Conservation (phyloP, 305 asterid species). For the Caryopteris hybrid region DNA sequence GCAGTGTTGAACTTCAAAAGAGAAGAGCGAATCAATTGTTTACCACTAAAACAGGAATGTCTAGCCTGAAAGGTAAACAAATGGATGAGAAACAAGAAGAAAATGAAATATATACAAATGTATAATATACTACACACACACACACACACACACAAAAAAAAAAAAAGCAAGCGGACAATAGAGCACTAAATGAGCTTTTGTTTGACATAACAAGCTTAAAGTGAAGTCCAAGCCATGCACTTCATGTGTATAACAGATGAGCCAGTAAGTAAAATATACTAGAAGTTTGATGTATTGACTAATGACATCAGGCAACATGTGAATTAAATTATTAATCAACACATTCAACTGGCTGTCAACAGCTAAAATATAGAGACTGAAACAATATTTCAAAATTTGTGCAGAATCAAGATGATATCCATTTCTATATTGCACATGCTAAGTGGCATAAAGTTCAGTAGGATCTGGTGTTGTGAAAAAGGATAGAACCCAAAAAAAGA, state of each 20-base stretch:
- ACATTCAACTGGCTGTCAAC: background rate
- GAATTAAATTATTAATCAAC: background rate
- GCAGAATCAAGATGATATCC: background rate
- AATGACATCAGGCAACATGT: background rate
- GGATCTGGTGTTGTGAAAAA: background rate
- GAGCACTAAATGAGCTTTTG: constrained; percentile 3
- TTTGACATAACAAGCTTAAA: background rate
- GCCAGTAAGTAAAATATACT: background rate
- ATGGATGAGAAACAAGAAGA: background rate
- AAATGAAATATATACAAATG: background rate
- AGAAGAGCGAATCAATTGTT: constrained; percentile 31
- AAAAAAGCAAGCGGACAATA: background rate
- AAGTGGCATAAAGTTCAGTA: background rate
- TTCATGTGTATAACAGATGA: background rate
- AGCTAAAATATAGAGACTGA: background rate
- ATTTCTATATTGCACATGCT: background rate
- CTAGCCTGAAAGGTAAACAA: constrained; percentile 34
- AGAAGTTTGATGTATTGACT: background rate
- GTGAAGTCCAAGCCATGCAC: background rate
- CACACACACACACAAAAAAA: too few species aligned
- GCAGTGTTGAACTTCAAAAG: constrained; percentile 35
- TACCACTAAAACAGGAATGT: constrained; percentile 28
- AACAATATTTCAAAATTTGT: background rate
- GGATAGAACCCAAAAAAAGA: background rate
- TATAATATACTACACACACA: background rate